A percentile compares a stretch with the other conserved stretches of the same genome.
These are phyloP conservation scores for Cytospora piceae DNA, from an alignment of 2,329 filamentous ascomycete species.

Conservation along the genomic window DNA sequence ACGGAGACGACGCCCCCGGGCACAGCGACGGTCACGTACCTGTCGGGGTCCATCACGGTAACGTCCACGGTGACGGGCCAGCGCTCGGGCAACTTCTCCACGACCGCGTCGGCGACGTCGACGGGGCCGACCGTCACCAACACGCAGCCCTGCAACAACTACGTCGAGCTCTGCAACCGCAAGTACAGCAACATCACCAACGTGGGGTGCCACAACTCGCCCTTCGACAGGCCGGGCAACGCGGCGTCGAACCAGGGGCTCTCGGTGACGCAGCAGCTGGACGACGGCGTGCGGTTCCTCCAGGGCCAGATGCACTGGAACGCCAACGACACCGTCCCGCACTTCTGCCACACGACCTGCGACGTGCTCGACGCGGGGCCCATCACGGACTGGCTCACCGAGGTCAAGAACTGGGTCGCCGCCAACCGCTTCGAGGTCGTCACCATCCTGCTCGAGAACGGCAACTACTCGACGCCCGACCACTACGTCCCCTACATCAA, in stretches of 20 bases:
- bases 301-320: constrained; percentile 67
- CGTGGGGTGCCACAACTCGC: constrained; percentile 79
- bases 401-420: constrained; percentile 73
- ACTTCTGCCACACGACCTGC: constrained; percentile 87
- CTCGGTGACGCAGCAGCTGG: constrained; percentile 69
- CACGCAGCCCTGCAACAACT: constrained; percentile 79
- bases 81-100: constrained; percentile 45
- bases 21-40: constrained; percentile 43
- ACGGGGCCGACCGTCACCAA: constrained; percentile 58
- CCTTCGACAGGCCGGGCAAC: constrained; percentile 72
- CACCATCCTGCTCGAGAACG: constrained; percentile 84
- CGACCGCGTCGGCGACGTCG: constrained; percentile 48
- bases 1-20: constrained; percentile 36
- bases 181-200: constrained; percentile 83
- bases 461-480: constrained; percentile 66
- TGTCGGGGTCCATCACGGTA: constrained; percentile 53
- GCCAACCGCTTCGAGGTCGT: constrained; percentile 84
- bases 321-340: constrained; percentile 53
- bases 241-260: constrained; percentile 76
- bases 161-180: constrained; percentile 74
- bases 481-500: constrained; percentile 73
- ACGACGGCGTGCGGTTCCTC: constrained; percentile 73
- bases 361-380: constrained; percentile 80
- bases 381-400: constrained; percentile 71
- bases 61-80: constrained; percentile 42